Evolutionary conservation across 164 flowering plant genomes (phyloP).

Genomic region (Piper longum): DNA sequence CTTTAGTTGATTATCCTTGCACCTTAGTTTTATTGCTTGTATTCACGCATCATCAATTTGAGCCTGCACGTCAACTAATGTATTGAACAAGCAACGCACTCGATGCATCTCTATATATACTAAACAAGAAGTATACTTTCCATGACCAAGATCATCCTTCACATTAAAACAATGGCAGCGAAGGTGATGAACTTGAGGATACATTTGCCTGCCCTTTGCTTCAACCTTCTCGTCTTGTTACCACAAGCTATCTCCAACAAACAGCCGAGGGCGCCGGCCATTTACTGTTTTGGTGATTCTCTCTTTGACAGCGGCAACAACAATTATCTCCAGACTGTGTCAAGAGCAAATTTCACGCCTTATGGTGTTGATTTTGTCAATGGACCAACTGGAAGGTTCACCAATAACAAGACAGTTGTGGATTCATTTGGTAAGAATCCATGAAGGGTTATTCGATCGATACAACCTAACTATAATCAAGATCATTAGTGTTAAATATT

Average conservation of each 20-base stretch:
- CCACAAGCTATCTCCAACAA: background rate
- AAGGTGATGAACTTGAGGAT: background rate
- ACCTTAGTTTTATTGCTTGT: no score
- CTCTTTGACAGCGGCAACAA: conserved; percentile 14
- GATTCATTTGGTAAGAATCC: background rate
- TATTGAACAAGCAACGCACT: no score
- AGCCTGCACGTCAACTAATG: no score
- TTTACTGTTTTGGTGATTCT: conserved; percentile 13
- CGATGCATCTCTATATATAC: no score
- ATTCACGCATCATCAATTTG: no score
- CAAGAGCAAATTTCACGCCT: conserved; percentile 13
- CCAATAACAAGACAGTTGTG: conserved; percentile 1
- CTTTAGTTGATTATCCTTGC: no score
- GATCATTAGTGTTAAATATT: no score
- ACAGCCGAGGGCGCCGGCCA: conserved; percentile 7
- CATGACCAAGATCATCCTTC: background rate
- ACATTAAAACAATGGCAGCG: background rate
- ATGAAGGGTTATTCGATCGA: no score
- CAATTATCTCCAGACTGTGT: conserved; percentile 4
- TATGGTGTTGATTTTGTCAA: conserved; percentile 10
- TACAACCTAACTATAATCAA: no score
- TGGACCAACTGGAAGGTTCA: conserved; percentile 2
- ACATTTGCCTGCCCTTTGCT: background rate
- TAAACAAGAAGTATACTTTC: no score
- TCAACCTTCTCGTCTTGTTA: background rate